Evolutionary conservation across 768 basidiomycete genomes (phyloP).

Genomic region (Naganishia kalamii): DNA sequence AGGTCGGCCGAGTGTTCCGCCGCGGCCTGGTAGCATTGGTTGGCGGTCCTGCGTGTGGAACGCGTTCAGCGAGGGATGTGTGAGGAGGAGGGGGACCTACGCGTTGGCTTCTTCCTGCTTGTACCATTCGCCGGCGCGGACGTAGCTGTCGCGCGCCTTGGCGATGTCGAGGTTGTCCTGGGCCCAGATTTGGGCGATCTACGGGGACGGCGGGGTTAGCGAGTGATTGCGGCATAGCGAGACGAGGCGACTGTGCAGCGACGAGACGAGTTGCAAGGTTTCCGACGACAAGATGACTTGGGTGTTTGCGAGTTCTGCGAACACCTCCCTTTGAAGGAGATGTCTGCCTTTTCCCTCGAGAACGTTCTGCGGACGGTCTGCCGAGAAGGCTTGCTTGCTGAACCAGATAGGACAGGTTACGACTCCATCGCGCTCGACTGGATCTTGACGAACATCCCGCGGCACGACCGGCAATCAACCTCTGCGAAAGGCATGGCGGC

Average conservation of each 20-base stretch:
- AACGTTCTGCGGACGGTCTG: no score
- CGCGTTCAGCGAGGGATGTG: constrained; percentile 18
- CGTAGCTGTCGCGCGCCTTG: constrained; percentile 84
- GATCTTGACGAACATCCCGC: no score
- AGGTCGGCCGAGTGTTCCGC: constrained; percentile 89
- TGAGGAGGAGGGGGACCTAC: constrained; percentile 53
- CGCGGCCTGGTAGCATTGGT: constrained; percentile 90
- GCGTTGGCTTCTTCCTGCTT: constrained; percentile 92
- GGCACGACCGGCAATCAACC: no score
- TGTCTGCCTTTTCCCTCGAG: no score
- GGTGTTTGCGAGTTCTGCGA: no score
- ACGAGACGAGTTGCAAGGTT: neutral
- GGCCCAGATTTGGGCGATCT: constrained; percentile 90
- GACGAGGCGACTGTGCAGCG: neutral
- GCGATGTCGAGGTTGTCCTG: constrained; percentile 59
- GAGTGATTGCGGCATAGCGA: neutral
- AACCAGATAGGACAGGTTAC: no score
- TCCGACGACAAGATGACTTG: no score
- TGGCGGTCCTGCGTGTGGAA: constrained; percentile 65
- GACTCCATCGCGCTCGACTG: no score
- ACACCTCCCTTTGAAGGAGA: no score
- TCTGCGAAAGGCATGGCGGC: no score
- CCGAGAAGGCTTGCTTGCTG: no score
- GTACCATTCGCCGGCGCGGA: constrained; percentile 93
- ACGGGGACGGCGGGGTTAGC: constrained; percentile 34